phyloP scores from a whole-genome alignment of 2,329 filamentous ascomycete species.

The Fusarium sp. region DNA sequence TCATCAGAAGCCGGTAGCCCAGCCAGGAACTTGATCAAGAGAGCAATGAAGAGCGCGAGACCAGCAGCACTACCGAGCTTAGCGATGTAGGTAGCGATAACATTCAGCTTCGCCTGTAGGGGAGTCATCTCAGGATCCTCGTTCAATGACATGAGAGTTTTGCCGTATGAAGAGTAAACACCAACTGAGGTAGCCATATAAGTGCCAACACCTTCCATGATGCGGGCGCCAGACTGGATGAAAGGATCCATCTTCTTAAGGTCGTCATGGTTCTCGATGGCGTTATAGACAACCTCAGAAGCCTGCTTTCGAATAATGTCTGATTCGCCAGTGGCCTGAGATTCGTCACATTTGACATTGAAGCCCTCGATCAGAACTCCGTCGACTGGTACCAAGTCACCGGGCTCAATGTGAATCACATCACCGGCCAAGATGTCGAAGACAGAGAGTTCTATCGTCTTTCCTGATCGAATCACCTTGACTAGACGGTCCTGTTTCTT shows the following conservation, averaged over 20 bases:
- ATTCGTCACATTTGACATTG: constrained; percentile 81
- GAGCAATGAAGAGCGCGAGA: constrained; percentile 81
- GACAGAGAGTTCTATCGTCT: constrained; percentile 74
- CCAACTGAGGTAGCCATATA: constrained; percentile 80
- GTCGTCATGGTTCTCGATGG: constrained; percentile 72
- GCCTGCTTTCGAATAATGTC: constrained; percentile 76
- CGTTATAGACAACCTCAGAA: constrained; percentile 74
- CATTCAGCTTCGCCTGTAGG: constrained; percentile 79
- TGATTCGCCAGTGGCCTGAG: constrained; percentile 81
- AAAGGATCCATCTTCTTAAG: constrained; percentile 82
- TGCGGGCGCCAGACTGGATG: constrained; percentile 84
- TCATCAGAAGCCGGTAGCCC: constrained; percentile 63
- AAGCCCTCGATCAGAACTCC: constrained; percentile 78
- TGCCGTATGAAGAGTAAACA: constrained; percentile 78
- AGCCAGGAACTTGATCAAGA: constrained; percentile 87
- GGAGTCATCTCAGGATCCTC: constrained; percentile 80
- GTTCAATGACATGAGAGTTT: constrained; percentile 78
- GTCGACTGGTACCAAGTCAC: constrained; percentile 79
- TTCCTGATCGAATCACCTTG: constrained; percentile 77
- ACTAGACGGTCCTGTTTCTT: constrained; percentile 81
- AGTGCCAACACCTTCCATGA: constrained; percentile 80
- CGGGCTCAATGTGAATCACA: constrained; percentile 77
- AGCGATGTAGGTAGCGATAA: constrained; percentile 80
- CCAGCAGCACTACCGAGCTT: constrained; percentile 81
- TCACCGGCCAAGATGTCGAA: constrained; percentile 77